phyloP scores from a whole-genome alignment of 148 eudicot species.

The Chenopodium quinoa region DNA sequence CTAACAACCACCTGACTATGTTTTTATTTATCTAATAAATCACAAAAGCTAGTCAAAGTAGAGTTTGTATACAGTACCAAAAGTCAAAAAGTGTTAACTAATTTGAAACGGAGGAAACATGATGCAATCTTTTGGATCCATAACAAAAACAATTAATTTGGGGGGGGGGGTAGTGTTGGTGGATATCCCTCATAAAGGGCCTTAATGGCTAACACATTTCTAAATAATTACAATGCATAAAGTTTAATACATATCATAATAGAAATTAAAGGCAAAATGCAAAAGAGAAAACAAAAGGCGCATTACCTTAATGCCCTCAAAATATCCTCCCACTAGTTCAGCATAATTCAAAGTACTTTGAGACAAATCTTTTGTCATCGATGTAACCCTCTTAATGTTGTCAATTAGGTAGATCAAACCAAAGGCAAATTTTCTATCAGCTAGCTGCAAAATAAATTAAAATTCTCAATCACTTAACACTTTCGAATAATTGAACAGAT shows the following conservation, averaged over 20 bases:
- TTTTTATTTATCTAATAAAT: too few relatives aligned
- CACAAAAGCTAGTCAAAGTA: too few relatives aligned
- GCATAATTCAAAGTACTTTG: conserved; percentile 39
- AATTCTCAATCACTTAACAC: conserved; percentile 4
- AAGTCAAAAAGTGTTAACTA: too few relatives aligned
- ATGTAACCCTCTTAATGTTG: conserved; percentile 41
- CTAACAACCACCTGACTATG: too few relatives aligned
- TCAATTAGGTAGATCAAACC: conserved; percentile 49
- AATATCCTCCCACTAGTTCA: conserved; percentile 72
- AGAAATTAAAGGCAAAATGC: background rate
- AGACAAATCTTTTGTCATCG: conserved; percentile 40
- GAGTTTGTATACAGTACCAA: too few relatives aligned
- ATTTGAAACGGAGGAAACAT: too few relatives aligned
- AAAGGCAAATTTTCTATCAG: conserved; percentile 51
- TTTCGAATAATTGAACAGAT: background rate
- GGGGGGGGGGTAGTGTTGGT: background rate
- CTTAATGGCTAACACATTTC: too few relatives aligned
- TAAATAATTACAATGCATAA: background rate
- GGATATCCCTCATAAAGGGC: too few relatives aligned
- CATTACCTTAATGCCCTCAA: conserved; percentile 78
- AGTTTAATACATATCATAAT: background rate
- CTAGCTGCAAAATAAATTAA: conserved; percentile 48
- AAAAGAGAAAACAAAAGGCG: conserved; percentile 6
- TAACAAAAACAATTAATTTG: background rate
- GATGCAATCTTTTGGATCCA: too few relatives aligned